Base-by-base conservation (phyloP, 371 early-diverging fungal species). In the Coemansia sp. region DNA sequence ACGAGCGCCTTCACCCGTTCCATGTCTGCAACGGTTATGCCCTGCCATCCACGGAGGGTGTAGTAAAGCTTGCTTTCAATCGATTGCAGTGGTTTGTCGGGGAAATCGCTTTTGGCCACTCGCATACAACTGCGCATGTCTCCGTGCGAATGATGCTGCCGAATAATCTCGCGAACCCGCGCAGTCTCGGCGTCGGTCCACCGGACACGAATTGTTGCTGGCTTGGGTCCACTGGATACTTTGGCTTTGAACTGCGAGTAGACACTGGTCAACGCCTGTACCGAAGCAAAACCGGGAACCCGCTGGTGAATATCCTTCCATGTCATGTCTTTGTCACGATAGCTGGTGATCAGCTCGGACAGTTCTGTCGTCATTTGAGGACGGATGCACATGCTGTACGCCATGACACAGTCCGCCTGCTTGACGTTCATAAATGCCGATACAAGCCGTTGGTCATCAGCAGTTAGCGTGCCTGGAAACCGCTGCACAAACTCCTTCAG, bases 231-330 rank as follows among this genome's bases (percentile, higher is more conserved):
- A 16, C 9, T 5, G n/a, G 9, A 9, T 16, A 26, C 26, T 26
- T 26, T 26, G 26, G 26, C 20, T 30, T 30, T 48, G 48, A 48
- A 16, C 16, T 5, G 4, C 8, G 2, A 5, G 43, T 52, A 60
- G 14, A n/a, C 30, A n/a, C 20, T 5, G 10, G 8, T 14, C 3
- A 38, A 8, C 38, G 38, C 38, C 7, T 38, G 7, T 5, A 7
- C 5, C 5, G 38, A 38, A 38, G 5, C 38, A 38, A 38, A 38
- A 5, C 5, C 7, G 5, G 38, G 38, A 38, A 38, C 8, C 38
- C 38, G 38, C 30, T 11, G 6, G 45, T 54, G 30, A 30, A 54
- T 50, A 30, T 60, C 41, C 11, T 60, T 55, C 60, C 60, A 60
- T 2, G 9, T 14, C 26, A 60, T 13, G 5, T 32, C 42, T 4